Base-by-base conservation (phyloP, 352 stramenopile genomes). In the Peronospora destructor region DNA sequence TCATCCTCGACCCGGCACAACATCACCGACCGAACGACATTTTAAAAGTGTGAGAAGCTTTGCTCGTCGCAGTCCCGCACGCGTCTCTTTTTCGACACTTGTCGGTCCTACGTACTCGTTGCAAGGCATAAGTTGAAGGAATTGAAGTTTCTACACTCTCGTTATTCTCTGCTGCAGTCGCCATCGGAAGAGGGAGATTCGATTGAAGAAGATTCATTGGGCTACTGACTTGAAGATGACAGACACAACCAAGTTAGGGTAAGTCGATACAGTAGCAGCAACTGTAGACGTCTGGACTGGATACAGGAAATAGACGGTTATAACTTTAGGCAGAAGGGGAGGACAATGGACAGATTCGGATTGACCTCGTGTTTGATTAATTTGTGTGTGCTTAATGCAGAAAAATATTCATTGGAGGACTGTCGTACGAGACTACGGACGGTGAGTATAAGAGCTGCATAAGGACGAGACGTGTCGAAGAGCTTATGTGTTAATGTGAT, bases 361-460 rank as follows among this genome's bases (percentile, higher is more conserved):
- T 32, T 57, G 33, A 59, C 39, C 37, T 46, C 39, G 29, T 58
- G 34, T 40, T 47, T 10, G 13, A 26, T 47, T 10, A 9, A 26
- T 39, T 45, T 42, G 29, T 30, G 34, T 66, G 29, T 68, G 26
- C 49, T 33, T 33, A 68, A 37, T 60, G 25, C 41, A 94, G 84
- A 36, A 94, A 94, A 86, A 94, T 94, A 64, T 94, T 94, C 68
- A 94, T 94, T 46, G 84, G 84, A 17, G 84, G 84, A 9, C 79
- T 94, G 49, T 94, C 84, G 30, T 94, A 94, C 55, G 84, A 94
- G 64, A 94, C 84, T 23, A 94, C 84, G 35, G 84, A 94, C 58
- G 84, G 84, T 94, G 48, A 45, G 70, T 34, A 37, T 5, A 21
- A 26, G 12, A 13, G 7, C 39, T 21, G 33, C 13, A 21, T 12